Base-by-base conservation (phyloP, 164 flowering plant genomes). In the Warburgia ugandensis region DNA sequence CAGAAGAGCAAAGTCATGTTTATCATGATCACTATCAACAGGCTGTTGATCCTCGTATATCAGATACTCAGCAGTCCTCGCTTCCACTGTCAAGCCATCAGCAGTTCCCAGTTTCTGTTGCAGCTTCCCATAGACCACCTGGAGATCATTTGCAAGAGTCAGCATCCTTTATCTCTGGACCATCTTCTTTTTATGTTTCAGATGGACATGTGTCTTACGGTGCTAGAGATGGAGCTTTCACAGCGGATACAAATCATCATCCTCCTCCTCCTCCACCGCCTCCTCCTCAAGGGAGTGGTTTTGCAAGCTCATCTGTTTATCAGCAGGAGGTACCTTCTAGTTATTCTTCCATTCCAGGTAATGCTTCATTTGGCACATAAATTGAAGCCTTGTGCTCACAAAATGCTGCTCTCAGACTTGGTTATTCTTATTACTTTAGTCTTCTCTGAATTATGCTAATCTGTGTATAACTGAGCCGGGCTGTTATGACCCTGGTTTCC, bases 271-370 rank as follows among this genome's bases (percentile, higher is more conserved):
- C 50, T 1, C 33, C n/a, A 8, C 58, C n/a, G n/a, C n/a, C n/a
- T n/a, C n/a, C n/a, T 12, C 28, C 50, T 54, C 80, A 63, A 67
- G 81, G 70, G 59, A 64, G 40, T 54, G 60, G 65, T 44, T 36
- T 74, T 38, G 21, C 76, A 42, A 74, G 60, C 60, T 59, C 84
- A 70, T 68, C 78, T 48, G 66, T 73, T 70, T 80, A 84, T 74
- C 94, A 75, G 96, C 97, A 86, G 97, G 99, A 94, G 97, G 95
- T 94, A 94, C 95, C 99, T 94, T 86, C 87, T 94, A 94, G 92
- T 94, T 89, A 94, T 94, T 80, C 94, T 84, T 80, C 99, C 78
- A 68, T 75, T 72, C 57, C 92, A 94, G 99, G 99, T 94, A 91
- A 91, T 68, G 63, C 59, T 72, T 71, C 62, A 71, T 55, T 68